A percentile compares a stretch with the other conserved stretches of the same genome.
Conservation (phyloP, 306 rosid genomes). For the Rosa chinensis region DNA sequence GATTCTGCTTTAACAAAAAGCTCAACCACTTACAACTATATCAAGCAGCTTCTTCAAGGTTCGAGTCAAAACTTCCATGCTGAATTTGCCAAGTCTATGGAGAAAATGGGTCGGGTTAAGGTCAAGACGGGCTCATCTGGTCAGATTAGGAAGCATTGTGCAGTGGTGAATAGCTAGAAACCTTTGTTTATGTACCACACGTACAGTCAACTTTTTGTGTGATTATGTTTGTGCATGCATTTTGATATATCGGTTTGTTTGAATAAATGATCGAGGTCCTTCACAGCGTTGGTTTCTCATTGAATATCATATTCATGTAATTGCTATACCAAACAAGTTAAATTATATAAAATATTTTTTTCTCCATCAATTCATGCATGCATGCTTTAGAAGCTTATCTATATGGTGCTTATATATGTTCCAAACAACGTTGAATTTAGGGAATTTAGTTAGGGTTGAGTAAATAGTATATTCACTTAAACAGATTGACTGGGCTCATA, state of each 20-base stretch:
- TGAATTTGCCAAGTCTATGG: slow-evolving; percentile 65
- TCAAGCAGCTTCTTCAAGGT: slow-evolving; percentile 55
- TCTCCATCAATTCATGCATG: background rate
- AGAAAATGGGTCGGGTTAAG: slow-evolving; percentile 68
- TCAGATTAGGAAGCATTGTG: slow-evolving; percentile 81
- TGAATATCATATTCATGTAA: background rate
- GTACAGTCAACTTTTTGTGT: background rate
- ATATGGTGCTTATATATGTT: background rate
- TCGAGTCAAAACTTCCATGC: slow-evolving; percentile 47
- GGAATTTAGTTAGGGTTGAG: background rate
- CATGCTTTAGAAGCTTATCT: background rate
- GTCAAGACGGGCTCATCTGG: slow-evolving; percentile 80
- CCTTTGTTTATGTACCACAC: background rate
- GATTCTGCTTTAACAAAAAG: slow-evolving; percentile 67
- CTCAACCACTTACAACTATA: slow-evolving; percentile 42
- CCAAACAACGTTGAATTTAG: background rate
- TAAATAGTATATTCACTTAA: too few relatives aligned
- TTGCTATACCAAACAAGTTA: background rate
- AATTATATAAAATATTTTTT: background rate
- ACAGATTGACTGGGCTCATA: too few relatives aligned
- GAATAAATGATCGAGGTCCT: background rate
- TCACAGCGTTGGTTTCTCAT: background rate
- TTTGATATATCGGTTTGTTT: background rate
- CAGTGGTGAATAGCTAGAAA: slow-evolving; percentile 51
- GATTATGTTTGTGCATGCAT: background rate